These are phyloP conservation scores for Termitomyces sp. DNA, from an alignment of 768 basidiomycete genomes.

Conservation along the genomic window DNA sequence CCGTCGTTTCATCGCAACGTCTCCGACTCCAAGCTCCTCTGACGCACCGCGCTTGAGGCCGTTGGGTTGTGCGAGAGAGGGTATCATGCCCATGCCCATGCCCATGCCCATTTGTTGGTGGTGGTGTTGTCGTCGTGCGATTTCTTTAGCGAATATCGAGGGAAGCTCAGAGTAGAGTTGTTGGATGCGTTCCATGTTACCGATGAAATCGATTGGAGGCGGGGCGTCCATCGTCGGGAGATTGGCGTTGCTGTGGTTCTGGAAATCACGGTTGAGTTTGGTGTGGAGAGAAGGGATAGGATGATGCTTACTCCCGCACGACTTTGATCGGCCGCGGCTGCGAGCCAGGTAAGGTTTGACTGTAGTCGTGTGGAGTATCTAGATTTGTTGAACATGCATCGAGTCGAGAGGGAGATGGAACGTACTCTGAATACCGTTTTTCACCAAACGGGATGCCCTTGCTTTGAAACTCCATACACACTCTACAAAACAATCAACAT, in stretches of 20 bases:
- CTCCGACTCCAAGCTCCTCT: slow-evolving; percentile 37
- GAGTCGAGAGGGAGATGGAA: too few species aligned
- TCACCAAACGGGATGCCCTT: slow-evolving; percentile 47
- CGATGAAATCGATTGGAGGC: slow-evolving; percentile 47
- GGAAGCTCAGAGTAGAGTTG: slow-evolving; percentile 64
- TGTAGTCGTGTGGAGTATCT: slow-evolving; percentile 65
- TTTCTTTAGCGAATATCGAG: slow-evolving; percentile 57
- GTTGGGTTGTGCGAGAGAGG: slow-evolving; percentile 6
- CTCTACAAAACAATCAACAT: slow-evolving; percentile 31
- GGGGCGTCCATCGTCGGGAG: slow-evolving; percentile 59
- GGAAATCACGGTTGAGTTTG: neutral
- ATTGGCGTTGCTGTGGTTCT: slow-evolving; percentile 31
- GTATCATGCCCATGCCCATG: slow-evolving; percentile 17
- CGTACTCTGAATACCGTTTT: slow-evolving; percentile 51
- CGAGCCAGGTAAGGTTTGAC: slow-evolving; percentile 69
- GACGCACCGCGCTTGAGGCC: slow-evolving; percentile 59
- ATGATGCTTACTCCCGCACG: slow-evolving; percentile 41
- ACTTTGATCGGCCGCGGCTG: slow-evolving; percentile 59
- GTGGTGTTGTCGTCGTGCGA: slow-evolving; percentile 40
- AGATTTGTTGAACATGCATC: neutral
- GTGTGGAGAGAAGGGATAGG: too few species aligned
- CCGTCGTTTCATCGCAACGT: slow-evolving; percentile 54
- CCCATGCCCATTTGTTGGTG: too few species aligned
- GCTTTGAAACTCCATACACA: slow-evolving; percentile 57
- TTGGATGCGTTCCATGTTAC: slow-evolving; percentile 50